These are phyloP conservation scores for Xylaria bambusicola DNA, from an alignment of 495 filamentous ascomycete genomes.

Conservation along the genomic window DNA sequence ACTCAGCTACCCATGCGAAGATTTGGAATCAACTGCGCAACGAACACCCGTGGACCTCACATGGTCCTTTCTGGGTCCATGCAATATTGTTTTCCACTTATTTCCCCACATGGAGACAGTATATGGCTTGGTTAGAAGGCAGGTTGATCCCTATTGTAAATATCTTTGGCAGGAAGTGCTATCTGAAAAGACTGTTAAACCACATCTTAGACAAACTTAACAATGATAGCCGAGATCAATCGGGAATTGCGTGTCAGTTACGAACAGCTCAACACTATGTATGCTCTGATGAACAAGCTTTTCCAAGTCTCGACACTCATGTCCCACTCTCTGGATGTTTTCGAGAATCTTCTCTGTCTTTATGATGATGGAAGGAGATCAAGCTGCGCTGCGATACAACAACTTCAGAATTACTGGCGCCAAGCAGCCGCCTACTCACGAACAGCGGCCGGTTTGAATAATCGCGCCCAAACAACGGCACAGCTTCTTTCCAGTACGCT, in stretches of 20 bases:
- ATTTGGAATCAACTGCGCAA: too few species aligned
- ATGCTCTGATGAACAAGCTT: constrained; percentile 34
- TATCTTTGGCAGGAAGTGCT: constrained; percentile 1
- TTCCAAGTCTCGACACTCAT: constrained; percentile 30
- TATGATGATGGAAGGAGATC: too few species aligned
- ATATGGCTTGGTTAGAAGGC: constrained; percentile 38
- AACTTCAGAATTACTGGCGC: constrained; percentile 25
- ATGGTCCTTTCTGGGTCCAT: constrained; percentile 33
- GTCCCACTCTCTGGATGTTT: constrained; percentile 25
- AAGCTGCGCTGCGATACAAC: neutral
- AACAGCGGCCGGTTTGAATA: constrained; percentile 35
- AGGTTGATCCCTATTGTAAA: constrained; percentile 36
- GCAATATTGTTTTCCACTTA: constrained; percentile 40
- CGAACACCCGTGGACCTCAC: too few species aligned
- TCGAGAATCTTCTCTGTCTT: constrained; percentile 27
- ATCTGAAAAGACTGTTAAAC: neutral
- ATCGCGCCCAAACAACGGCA: constrained; percentile 34
- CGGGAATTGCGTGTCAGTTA: constrained; percentile 36
- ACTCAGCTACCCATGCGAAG: too few species aligned
- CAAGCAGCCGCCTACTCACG: constrained; percentile 29
- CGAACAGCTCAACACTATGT: constrained; percentile 32
- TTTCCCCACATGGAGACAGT: constrained; percentile 42
- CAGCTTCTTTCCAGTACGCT: constrained; percentile 41
- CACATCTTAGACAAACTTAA: constrained; percentile 25
- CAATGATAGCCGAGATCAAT: constrained; percentile 36